These are phyloP conservation scores for Debaryomyces udenii DNA, from an alignment of 1,139 yeast species.

Conservation along the genomic window DNA sequence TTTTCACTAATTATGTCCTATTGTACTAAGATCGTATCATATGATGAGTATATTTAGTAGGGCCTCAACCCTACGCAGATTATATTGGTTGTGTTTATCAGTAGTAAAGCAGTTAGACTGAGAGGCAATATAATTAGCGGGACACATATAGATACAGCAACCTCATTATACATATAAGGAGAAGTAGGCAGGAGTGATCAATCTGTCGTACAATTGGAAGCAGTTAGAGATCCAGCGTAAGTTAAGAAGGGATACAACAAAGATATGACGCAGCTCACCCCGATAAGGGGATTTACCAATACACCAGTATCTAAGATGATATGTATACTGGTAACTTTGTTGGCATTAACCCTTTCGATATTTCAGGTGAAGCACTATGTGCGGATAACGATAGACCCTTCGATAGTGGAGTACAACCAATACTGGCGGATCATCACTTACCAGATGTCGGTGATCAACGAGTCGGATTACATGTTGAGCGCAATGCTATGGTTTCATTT, in stretches of 20 bases:
- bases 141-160: too few species aligned
- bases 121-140: too few species aligned
- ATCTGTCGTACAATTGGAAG: too few species aligned
- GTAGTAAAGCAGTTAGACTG: too few species aligned
- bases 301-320: constrained; percentile 59
- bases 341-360: constrained; percentile 58
- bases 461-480: constrained; percentile 62
- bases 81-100: too few species aligned
- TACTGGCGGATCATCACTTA: constrained; percentile 65
- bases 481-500: constrained; percentile 58
- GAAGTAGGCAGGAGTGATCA: too few species aligned
- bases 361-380: constrained; percentile 59
- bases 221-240: too few species aligned
- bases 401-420: constrained; percentile 60
- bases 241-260: too few species aligned
- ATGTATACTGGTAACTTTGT: constrained; percentile 42
- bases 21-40: not conserved
- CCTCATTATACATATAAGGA: too few species aligned
- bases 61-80: not conserved
- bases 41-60: not conserved
- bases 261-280: constrained; percentile 34
- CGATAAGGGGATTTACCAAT: constrained; percentile 59
- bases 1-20: constrained; percentile 1
- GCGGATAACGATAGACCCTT: constrained; percentile 59
- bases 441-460: constrained; percentile 63